Percentiles rank a stretch among this genome's conserved stretches.
These are phyloP conservation scores for Candida rishiriensis DNA, from an alignment of 805 yeast genomes.

Conservation along the genomic window DNA sequence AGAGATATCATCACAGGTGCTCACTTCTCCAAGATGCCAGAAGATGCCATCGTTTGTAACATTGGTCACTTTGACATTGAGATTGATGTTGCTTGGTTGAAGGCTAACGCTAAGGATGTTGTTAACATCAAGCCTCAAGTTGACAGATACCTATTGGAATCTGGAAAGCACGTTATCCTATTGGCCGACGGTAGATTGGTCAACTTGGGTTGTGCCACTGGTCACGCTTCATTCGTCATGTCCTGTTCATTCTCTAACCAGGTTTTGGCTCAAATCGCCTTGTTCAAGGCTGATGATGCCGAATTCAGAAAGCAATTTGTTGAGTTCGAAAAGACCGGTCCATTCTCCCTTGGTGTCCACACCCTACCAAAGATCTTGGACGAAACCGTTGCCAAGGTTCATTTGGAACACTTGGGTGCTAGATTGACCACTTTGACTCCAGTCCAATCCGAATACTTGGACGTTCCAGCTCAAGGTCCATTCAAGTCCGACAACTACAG, in stretches of 20 bases:
- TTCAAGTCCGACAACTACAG: constrained; percentile 98
- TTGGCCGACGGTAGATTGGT: constrained; percentile 99
- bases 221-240: constrained; percentile 99
- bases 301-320: constrained; percentile 75
- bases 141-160: constrained; percentile 87
- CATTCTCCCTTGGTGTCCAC: constrained; percentile 90
- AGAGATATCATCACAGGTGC: constrained; percentile 92
- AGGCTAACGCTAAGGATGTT: constrained; percentile 87
- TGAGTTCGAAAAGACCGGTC: constrained; percentile 91
- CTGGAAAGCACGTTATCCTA: constrained; percentile 90
- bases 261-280: constrained; percentile 97
- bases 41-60: constrained; percentile 99
- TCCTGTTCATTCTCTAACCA: constrained; percentile 99
- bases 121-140: constrained; percentile 99
- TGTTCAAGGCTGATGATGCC: constrained; percentile 82
- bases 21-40: constrained; percentile 92
- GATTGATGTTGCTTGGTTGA: constrained; percentile 98
- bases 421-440: constrained; percentile 69
- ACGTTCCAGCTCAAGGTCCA: constrained; percentile 90
- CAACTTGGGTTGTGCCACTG: constrained; percentile 99
- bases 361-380: constrained; percentile 96
- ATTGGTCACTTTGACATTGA: constrained; percentile 99
- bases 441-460: constrained; percentile 91
- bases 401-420: constrained; percentile 91
- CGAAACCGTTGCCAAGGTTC: constrained; percentile 97